Evolutionary conservation across 1,139 yeast genomes (phyloP).

Genomic region (Trichomonascaceae sp.): DNA sequence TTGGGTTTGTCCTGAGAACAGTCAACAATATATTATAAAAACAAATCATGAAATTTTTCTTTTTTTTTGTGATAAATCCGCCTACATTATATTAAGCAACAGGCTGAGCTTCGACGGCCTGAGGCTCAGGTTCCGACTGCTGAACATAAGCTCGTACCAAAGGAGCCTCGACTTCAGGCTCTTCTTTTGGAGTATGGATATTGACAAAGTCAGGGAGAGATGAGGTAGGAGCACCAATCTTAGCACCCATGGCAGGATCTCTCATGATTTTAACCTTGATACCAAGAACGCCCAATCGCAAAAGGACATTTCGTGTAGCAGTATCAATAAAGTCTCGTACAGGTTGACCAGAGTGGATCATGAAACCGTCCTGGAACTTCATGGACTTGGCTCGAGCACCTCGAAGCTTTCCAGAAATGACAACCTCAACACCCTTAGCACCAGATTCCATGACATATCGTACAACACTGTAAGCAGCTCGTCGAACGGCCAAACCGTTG

Average conservation of each 20-base stretch:
- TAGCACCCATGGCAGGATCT: conserved; percentile 86
- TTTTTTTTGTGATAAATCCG: conserved; percentile 2
- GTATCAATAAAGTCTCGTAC: conserved; percentile 96
- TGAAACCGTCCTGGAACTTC: conserved; percentile 99
- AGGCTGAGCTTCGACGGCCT: conserved; percentile 13
- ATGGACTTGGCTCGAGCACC: conserved; percentile 99
- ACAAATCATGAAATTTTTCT: conserved; percentile 6
- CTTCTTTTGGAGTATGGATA: conserved; percentile 97
- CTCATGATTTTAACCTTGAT: conserved; percentile 99
- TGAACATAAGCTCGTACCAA: conserved; percentile 45
- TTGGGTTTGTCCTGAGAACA: background rate
- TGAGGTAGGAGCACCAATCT: conserved; percentile 75
- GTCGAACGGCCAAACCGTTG: conserved; percentile 98
- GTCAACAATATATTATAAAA: conserved; percentile 1
- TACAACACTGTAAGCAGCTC: conserved; percentile 99
- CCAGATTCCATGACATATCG: conserved; percentile 99
- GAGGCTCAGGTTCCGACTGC: conserved; percentile 20
- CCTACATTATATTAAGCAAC: conserved; percentile 9
- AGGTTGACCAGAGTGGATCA: conserved; percentile 99
- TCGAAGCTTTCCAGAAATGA: conserved; percentile 98
- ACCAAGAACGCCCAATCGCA: conserved; percentile 99
- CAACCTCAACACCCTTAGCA: conserved; percentile 99
- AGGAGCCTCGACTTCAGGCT: conserved; percentile 82
- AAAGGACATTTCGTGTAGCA: conserved; percentile 99
- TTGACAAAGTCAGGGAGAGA: conserved; percentile 93